Evolutionary conservation across 441 rosid species (phyloP).

Genomic region (Adansonia gregorii): DNA sequence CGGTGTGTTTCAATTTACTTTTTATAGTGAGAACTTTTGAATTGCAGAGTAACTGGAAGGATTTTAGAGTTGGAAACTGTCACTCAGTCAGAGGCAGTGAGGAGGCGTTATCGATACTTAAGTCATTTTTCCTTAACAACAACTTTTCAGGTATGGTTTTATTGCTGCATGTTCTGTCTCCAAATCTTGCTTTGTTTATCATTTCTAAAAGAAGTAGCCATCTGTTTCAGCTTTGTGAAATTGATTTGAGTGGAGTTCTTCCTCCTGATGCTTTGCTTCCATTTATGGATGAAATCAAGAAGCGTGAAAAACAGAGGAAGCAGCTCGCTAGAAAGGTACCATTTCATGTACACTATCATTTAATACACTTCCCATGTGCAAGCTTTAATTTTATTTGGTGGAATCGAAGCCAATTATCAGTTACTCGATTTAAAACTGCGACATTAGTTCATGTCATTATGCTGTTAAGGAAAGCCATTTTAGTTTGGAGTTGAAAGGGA

Average conservation of each 20-base stretch:
- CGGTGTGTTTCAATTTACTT: background rate
- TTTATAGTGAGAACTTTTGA: slow-evolving; percentile 16
- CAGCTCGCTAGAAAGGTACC: slow-evolving; percentile 74
- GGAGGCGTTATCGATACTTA: slow-evolving; percentile 85
- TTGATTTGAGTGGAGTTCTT: slow-evolving; percentile 69
- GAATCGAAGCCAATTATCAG: slow-evolving; percentile 6
- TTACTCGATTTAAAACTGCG: background rate
- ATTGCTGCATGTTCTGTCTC: slow-evolving; percentile 4
- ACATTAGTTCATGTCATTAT: background rate
- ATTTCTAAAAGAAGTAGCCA: slow-evolving; percentile 21
- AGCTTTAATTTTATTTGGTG: background rate
- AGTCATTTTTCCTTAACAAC: slow-evolving; percentile 95
- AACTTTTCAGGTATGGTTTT: slow-evolving; percentile 64
- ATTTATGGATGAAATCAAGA: slow-evolving; percentile 85
- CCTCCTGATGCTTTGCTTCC: slow-evolving; percentile 74
- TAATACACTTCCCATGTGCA: background rate
- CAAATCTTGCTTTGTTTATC: slow-evolving; percentile 5
- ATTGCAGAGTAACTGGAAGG: slow-evolving; percentile 73
- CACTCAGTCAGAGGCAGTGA: slow-evolving; percentile 80
- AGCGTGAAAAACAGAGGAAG: slow-evolving; percentile 84
- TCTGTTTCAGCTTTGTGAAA: slow-evolving; percentile 80
- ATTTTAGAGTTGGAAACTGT: slow-evolving; percentile 82
- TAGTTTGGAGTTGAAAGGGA: slow-evolving; percentile 3
- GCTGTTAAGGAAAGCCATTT: background rate
- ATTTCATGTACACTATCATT: background rate